Evolutionary conservation across 768 basidiomycete species (phyloP).

Genomic region (Serendipita sp.): DNA sequence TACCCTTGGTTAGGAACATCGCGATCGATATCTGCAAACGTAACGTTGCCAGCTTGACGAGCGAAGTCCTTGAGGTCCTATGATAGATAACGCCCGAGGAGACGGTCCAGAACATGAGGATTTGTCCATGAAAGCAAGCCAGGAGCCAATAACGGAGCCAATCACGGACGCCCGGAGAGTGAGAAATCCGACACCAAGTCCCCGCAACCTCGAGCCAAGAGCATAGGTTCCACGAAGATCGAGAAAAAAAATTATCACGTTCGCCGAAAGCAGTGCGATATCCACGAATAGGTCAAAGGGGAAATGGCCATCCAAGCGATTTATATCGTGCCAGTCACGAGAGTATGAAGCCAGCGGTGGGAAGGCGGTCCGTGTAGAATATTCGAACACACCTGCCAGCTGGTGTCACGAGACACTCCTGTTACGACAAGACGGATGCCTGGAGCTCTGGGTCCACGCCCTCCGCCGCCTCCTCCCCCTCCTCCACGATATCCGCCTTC

Average conservation of each 20-base stretch:
- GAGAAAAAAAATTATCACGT: neutral
- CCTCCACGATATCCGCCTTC: slow-evolving; percentile 8
- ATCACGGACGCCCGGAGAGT: too few species aligned
- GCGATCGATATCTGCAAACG: slow-evolving; percentile 89
- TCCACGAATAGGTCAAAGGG: too few species aligned
- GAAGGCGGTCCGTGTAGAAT: neutral
- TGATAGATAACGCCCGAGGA: slow-evolving; percentile 8
- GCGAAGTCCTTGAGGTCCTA: slow-evolving; percentile 98
- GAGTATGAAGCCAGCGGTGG: too few species aligned
- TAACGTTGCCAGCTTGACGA: slow-evolving; percentile 82
- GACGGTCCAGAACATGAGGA: slow-evolving; percentile 2
- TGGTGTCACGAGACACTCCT: slow-evolving; percentile 84
- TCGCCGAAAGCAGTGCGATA: too few species aligned
- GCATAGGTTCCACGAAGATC: neutral
- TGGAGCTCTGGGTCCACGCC: slow-evolving; percentile 29
- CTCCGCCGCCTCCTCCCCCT: slow-evolving; percentile 4
- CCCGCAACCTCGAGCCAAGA: neutral
- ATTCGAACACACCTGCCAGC: slow-evolving; percentile 80
- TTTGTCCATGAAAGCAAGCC: too few species aligned
- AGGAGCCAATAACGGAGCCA: too few species aligned
- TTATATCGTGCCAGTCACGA: too few species aligned
- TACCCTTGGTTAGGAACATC: slow-evolving; percentile 78
- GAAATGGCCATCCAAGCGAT: too few species aligned
- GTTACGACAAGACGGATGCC: slow-evolving; percentile 74
- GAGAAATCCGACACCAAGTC: too few species aligned